Conservation (phyloP, 2,329 filamentous ascomycete species). For the Ophiostoma australiae region DNA sequence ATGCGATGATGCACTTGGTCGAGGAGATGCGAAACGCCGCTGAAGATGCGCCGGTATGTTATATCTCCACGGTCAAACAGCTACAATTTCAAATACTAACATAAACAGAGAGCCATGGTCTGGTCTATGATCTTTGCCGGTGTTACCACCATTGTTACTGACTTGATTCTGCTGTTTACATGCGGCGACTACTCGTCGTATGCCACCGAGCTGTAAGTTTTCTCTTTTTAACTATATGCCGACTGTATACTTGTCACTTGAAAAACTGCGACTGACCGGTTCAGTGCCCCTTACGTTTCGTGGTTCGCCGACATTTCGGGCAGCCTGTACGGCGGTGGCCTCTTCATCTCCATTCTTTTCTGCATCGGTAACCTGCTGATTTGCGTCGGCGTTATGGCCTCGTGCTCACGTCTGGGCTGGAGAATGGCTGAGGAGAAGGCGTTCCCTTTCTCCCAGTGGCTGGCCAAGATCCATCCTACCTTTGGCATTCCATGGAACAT, state of each 20-base stretch:
- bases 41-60: not conserved
- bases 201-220: not conserved
- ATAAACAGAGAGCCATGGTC: not conserved
- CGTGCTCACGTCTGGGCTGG: constrained; percentile 5
- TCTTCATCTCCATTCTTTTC: constrained; percentile 8
- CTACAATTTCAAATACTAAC: not conserved
- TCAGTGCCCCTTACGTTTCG: not conserved
- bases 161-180: not conserved
- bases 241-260: not conserved
- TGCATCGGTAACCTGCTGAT: constrained; percentile 7
- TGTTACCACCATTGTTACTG: not conserved
- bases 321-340: not conserved
- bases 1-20: constrained; percentile 2
- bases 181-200: constrained; percentile 3
- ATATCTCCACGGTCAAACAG: not conserved
- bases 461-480: not conserved
- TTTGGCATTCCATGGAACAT: constrained; percentile 9
- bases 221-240: not conserved
- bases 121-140: constrained; percentile 4
- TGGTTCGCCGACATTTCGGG: not conserved
- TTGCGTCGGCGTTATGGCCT: not conserved
- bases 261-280: not conserved
- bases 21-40: constrained; percentile 10
- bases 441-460: not conserved
- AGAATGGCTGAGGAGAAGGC: constrained; percentile 7